These are phyloP conservation scores for Thalassiosira exigua DNA, from an alignment of 352 stramenopile genomes.

Conservation along the genomic window DNA sequence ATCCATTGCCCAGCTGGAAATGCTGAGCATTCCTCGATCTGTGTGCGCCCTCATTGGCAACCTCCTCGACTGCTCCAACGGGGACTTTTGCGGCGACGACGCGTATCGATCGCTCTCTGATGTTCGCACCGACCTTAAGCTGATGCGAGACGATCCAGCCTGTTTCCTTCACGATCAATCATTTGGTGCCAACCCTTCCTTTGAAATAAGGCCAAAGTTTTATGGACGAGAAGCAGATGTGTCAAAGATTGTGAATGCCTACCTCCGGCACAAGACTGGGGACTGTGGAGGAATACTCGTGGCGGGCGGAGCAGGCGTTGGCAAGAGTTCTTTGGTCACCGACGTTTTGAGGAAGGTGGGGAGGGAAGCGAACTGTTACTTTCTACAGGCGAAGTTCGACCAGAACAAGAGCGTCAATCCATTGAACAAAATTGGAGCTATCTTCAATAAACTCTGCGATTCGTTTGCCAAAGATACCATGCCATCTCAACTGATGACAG, in stretches of 20 bases:
- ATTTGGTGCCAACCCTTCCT: too few relatives aligned
- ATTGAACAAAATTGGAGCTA: conserved; percentile 16
- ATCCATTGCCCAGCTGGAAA: too few relatives aligned
- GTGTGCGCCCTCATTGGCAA: too few relatives aligned
- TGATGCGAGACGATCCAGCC: too few relatives aligned
- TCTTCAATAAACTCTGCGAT: conserved; percentile 32
- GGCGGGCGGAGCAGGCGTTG: not conserved
- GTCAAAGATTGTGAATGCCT: conserved; percentile 7
- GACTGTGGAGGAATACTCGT: not conserved
- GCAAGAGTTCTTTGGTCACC: conserved; percentile 7
- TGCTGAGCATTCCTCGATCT: too few relatives aligned
- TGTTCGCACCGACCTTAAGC: too few relatives aligned
- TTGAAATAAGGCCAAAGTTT: too few relatives aligned
- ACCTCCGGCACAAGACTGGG: not conserved
- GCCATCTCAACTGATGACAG: conserved; percentile 12
- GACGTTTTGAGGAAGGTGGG: conserved; percentile 4
- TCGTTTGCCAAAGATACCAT: conserved; percentile 14
- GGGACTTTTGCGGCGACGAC: too few relatives aligned
- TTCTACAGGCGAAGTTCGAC: conserved; percentile 30
- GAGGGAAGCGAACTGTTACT: conserved; percentile 7
- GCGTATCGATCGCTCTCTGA: too few relatives aligned
- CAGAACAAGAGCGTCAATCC: conserved; percentile 30
- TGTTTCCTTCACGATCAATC: too few relatives aligned
- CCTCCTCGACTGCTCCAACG: too few relatives aligned
- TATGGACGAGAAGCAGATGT: conserved; percentile 15